Percentiles rank a stretch among this genome's conserved stretches.
Conservation (phyloP, 768 basidiomycete genomes). For the Tricholoma saponaceum region DNA sequence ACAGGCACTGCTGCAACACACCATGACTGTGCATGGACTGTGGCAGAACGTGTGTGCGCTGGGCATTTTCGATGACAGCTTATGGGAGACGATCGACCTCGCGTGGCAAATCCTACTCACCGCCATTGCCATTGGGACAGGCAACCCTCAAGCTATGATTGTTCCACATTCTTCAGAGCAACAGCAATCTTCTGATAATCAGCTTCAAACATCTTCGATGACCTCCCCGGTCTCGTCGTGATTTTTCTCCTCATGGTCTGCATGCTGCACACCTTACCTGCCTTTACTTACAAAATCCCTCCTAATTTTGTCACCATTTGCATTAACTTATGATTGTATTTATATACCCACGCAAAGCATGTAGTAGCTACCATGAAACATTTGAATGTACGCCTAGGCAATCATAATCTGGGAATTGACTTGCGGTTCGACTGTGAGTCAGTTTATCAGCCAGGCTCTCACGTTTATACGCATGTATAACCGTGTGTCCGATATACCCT, state of each 20-base stretch:
- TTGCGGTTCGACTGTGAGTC: no score
- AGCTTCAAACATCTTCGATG: neutral
- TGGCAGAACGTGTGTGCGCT: constrained; percentile 72
- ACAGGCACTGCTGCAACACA: constrained; percentile 44
- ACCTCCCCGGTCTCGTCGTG: neutral
- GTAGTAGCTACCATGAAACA: no score
- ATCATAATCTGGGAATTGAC: no score
- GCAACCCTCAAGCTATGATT: constrained; percentile 23
- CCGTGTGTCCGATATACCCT: no score
- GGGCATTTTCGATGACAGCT: constrained; percentile 58
- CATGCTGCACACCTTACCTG: no score
- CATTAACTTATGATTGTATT: no score
- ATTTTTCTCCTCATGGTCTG: neutral
- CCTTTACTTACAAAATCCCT: no score
- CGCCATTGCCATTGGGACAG: constrained; percentile 51
- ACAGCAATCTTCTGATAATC: neutral
- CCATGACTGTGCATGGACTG: constrained; percentile 52
- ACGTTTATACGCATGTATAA: no score
- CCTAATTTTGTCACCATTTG: no score
- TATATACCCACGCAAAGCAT: no score
- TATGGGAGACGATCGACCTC: constrained; percentile 61
- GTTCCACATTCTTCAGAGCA: neutral
- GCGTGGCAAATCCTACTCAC: constrained; percentile 67
- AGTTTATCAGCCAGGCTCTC: no score
- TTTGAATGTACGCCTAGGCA: no score